Evolutionary conservation across 2,329 filamentous ascomycete species (phyloP).

Genomic region (Ophiostoma sp.): DNA sequence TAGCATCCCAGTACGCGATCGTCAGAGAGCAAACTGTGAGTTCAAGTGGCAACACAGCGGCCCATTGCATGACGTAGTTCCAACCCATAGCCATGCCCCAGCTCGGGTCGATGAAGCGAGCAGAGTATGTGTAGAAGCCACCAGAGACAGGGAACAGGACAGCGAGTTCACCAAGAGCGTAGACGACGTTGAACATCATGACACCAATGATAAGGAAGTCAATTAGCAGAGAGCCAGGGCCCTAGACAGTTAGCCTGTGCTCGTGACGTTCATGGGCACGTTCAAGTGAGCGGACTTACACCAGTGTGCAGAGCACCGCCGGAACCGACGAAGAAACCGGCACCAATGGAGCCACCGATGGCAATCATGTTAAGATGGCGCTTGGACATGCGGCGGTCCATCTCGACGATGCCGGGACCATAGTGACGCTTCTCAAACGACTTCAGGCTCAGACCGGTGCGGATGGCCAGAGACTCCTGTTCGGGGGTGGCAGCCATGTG

Average conservation of each 20-base stretch:
- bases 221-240: constrained; percentile 41
- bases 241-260: constrained; percentile 29
- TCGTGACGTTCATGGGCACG: too few relatives aligned
- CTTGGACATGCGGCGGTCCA: constrained; percentile 33
- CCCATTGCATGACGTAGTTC: constrained; percentile 41
- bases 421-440: constrained; percentile 41
- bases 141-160: constrained; percentile 53
- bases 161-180: constrained; percentile 54
- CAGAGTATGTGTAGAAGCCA: constrained; percentile 53
- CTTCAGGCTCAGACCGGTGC: constrained; percentile 39
- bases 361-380: constrained; percentile 29
- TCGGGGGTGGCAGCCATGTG: constrained; percentile 18
- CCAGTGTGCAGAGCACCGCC: constrained; percentile 46
- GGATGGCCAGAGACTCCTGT: constrained; percentile 35
- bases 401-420: constrained; percentile 34
- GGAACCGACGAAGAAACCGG: constrained; percentile 58
- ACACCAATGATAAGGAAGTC: constrained; percentile 52
- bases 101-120: constrained; percentile 51
- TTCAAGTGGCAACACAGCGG: constrained; percentile 44
- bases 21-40: constrained; percentile 46
- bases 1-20: constrained; percentile 44
- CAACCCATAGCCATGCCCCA: constrained; percentile 6
- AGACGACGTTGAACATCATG: constrained; percentile 58
- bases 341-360: constrained; percentile 49
- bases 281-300: constrained; percentile 31